Conservation (phyloP, 768 basidiomycete genomes). For the Lyophyllum decastes region DNA sequence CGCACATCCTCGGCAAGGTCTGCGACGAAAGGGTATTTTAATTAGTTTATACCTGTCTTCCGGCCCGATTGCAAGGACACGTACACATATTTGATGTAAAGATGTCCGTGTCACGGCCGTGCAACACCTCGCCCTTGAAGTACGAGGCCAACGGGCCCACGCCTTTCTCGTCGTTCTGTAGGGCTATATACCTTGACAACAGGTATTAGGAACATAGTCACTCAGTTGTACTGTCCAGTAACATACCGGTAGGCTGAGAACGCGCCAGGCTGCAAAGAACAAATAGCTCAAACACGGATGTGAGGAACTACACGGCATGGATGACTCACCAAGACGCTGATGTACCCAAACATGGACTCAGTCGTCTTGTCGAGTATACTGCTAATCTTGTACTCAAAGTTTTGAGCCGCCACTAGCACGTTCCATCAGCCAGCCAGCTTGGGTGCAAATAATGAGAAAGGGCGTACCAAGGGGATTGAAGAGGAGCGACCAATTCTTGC, state of each 20-base stretch:
- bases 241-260: conserved; percentile 84
- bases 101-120: conserved; percentile 85
- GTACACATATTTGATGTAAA: conserved; percentile 96
- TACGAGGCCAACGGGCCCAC: conserved; percentile 92
- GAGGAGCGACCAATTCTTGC: conserved; percentile 79
- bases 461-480: conserved; percentile 79
- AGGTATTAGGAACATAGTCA: conserved; percentile 4
- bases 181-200: conserved; percentile 68
- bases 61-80: conserved; percentile 34
- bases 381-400: conserved; percentile 93
- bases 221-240: not conserved
- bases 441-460: not conserved
- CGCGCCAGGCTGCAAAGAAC: conserved; percentile 81
- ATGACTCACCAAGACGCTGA: conserved; percentile 77
- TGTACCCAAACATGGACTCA: conserved; percentile 92
- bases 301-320: no score
- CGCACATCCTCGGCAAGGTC: conserved; percentile 89
- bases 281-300: no score
- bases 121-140: conserved; percentile 92
- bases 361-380: conserved; percentile 91
- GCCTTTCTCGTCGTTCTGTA: conserved; percentile 83
- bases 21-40: conserved; percentile 25
- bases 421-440: not conserved
- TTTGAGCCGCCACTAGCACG: conserved; percentile 81
- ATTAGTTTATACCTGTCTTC: conserved; percentile 6